These are phyloP conservation scores for Piper betle DNA, from an alignment of 164 flowering plant species.

Conservation along the genomic window DNA sequence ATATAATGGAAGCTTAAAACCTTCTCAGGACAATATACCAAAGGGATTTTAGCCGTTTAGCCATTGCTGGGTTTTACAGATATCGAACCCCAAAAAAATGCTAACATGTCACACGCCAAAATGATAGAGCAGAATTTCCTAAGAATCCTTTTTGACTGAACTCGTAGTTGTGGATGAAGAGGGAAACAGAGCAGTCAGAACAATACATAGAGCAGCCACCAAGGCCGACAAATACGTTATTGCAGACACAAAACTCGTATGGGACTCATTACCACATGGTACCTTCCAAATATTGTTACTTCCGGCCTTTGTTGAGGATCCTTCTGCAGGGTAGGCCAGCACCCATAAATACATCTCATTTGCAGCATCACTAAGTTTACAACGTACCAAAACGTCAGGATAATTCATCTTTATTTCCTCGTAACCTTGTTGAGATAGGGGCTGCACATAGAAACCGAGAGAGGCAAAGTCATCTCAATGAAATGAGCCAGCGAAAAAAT, in stretches of 20 bases:
- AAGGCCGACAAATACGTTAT: conserved; percentile 51
- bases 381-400: conserved; percentile 44
- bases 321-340: conserved; percentile 2
- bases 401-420: conserved; percentile 34
- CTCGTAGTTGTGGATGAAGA: too few species aligned
- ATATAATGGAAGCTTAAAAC: too few species aligned
- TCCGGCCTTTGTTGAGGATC: background rate
- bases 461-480: background rate
- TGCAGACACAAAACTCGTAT: conserved; percentile 38
- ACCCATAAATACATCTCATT: conserved; percentile 20
- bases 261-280: conserved; percentile 53
- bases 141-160: too few species aligned
- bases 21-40: too few species aligned
- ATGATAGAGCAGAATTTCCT: too few species aligned
- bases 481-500: too few species aligned
- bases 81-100: too few species aligned
- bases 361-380: conserved; percentile 15
- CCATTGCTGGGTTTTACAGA: too few species aligned
- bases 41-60: too few species aligned
- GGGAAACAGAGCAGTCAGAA: conserved; percentile 17
- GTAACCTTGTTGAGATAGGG: conserved; percentile 50
- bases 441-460: conserved; percentile 30
- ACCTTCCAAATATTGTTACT: conserved; percentile 33
- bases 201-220: conserved; percentile 37
- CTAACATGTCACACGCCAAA: too few species aligned